Evolutionary conservation across 2,329 filamentous ascomycete genomes (phyloP).

Genomic region (Davidsoniella eucalypti): DNA sequence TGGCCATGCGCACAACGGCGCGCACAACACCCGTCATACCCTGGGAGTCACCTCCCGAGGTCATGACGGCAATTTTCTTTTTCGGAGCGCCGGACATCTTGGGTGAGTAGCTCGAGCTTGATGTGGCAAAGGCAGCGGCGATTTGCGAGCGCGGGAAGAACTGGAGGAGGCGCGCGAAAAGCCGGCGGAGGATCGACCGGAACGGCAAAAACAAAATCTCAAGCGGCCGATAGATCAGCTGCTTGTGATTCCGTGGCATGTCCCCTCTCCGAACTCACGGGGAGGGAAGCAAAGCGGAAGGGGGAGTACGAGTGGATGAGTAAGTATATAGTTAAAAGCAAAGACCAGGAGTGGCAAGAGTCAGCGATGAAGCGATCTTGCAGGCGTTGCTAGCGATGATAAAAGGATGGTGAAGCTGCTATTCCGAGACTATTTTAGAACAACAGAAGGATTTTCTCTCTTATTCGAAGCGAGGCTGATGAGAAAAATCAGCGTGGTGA

Average conservation of each 20-base stretch:
- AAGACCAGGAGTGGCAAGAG: neutral
- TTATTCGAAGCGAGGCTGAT: neutral
- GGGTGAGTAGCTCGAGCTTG: slow-evolving; percentile 12
- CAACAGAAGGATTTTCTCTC: neutral
- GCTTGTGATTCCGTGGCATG: slow-evolving; percentile 11
- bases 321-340: neutral
- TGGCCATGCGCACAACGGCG: slow-evolving; percentile 79
- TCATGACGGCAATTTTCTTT: slow-evolving; percentile 77
- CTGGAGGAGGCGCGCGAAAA: slow-evolving; percentile 10
- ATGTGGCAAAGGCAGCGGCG: slow-evolving; percentile 8
- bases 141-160: slow-evolving; percentile 11
- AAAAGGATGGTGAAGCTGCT: neutral
- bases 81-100: slow-evolving; percentile 27
- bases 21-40: slow-evolving; percentile 90
- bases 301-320: neutral
- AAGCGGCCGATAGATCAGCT: slow-evolving; percentile 19
- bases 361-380: neutral
- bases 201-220: slow-evolving; percentile 18
- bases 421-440: no score
- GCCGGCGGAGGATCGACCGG: slow-evolving; percentile 16
- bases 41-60: slow-evolving; percentile 82
- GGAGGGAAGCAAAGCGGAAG: neutral
- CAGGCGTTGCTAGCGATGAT: neutral
- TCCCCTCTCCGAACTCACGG: slow-evolving; percentile 8
- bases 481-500: neutral